phyloP scores from a whole-genome alignment of 768 basidiomycete species.

The Rhizopogon roseolus region DNA sequence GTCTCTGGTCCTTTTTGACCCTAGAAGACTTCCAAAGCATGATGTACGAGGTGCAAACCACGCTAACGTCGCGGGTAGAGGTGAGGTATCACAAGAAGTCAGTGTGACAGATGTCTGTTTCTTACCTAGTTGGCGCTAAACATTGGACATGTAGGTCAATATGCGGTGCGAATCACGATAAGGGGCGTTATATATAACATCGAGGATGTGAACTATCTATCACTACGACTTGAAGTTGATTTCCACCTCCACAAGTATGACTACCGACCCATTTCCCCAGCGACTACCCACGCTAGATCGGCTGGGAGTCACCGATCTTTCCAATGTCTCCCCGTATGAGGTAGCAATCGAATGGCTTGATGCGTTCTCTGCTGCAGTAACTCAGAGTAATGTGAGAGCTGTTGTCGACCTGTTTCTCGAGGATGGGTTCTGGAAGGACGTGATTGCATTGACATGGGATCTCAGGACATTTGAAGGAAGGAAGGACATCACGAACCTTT shows the following conservation, averaged over 20 bases:
- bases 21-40: too few relatives aligned
- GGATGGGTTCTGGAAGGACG: conserved; percentile 46
- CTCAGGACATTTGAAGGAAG: conserved; percentile 45
- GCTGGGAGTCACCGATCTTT: conserved; percentile 18
- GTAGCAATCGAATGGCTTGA: conserved; percentile 21
- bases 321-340: conserved; percentile 13
- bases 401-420: conserved; percentile 24
- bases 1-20: too few relatives aligned
- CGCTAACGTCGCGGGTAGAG: too few relatives aligned
- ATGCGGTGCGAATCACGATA: too few relatives aligned
- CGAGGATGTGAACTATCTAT: too few relatives aligned
- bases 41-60: too few relatives aligned
- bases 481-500: conserved; percentile 32
- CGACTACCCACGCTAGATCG: conserved; percentile 25
- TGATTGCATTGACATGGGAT: conserved; percentile 50
- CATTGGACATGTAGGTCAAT: too few relatives aligned
- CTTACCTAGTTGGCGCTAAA: too few relatives aligned
- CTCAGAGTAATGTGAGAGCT: conserved; percentile 9
- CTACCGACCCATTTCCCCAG: conserved; percentile 16
- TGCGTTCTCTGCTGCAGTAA: conserved; percentile 17
- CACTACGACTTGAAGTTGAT: too few relatives aligned
- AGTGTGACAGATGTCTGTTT: too few relatives aligned
- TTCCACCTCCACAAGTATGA: conserved; percentile 7
- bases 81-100: too few relatives aligned
- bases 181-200: too few relatives aligned